Conservation (phyloP, 2,329 filamentous ascomycete genomes). For the Eutypella sp. region DNA sequence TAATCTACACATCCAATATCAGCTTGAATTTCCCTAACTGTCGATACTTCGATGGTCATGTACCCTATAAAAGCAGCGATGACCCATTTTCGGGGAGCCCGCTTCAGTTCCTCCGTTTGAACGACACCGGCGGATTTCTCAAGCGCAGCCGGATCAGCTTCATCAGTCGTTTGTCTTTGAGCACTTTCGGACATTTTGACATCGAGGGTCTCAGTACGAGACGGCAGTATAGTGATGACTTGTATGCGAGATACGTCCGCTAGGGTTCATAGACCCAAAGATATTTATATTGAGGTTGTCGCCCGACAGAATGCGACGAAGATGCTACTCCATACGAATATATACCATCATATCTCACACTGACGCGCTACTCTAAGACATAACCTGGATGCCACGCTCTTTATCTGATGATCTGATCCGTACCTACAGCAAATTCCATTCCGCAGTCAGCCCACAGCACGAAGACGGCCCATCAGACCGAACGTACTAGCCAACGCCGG, state of each 20-base stretch:
- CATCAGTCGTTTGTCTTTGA: neutral
- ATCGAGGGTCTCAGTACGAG: too few species aligned
- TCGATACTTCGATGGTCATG: neutral
- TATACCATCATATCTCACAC: too few species aligned
- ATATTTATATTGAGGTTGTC: too few species aligned
- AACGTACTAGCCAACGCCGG: neutral
- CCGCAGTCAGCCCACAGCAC: neutral
- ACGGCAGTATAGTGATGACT: too few species aligned
- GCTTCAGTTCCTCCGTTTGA: conserved; percentile 4
- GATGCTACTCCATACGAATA: too few species aligned
- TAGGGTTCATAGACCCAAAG: too few species aligned
- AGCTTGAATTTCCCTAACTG: neutral
- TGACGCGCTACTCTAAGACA: too few species aligned
- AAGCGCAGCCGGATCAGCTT: neutral
- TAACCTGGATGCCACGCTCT: too few species aligned
- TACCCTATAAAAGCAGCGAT: conserved; percentile 1
- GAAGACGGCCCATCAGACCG: neutral
- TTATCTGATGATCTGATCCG: neutral
- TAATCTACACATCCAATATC: neutral
- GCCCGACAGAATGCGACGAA: too few species aligned
- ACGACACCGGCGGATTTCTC: conserved; percentile 3
- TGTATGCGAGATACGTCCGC: too few species aligned
- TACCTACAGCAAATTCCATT: neutral
- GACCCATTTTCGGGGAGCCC: conserved; percentile 5
- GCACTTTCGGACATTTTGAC: neutral